Evolutionary conservation across 371 early-diverging fungal species (phyloP).

Genomic region (Apophysomyces elegans): DNA sequence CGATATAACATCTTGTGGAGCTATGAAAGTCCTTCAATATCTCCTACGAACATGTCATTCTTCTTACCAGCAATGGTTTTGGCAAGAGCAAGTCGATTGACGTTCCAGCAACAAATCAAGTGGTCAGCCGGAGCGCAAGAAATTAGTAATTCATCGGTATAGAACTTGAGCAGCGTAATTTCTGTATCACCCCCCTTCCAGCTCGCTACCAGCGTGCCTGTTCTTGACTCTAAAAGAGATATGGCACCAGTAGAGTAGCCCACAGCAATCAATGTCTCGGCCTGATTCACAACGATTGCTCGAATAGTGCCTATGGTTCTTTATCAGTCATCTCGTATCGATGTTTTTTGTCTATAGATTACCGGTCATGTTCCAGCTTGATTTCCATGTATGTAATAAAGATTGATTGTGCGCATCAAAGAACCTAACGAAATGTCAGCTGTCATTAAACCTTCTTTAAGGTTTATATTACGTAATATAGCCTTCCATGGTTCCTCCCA

Average conservation of each 20-base stretch:
- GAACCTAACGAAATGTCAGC: slow-evolving; percentile 29
- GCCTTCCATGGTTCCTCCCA: slow-evolving; percentile 58
- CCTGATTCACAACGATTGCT: slow-evolving; percentile 49
- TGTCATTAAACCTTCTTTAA: neutral
- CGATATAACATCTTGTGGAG: slow-evolving; percentile 51
- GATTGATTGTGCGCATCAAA: slow-evolving; percentile 47
- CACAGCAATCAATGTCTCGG: slow-evolving; percentile 63
- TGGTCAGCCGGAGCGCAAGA: slow-evolving; percentile 71
- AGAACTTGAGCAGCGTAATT: slow-evolving; percentile 64
- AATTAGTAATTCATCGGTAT: slow-evolving; percentile 61
- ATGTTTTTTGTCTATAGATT: neutral
- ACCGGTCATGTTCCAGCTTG: slow-evolving; percentile 39
- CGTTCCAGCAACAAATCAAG: slow-evolving; percentile 67
- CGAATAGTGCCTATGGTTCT: slow-evolving; percentile 32
- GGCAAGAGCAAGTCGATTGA: slow-evolving; percentile 53
- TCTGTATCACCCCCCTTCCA: slow-evolving; percentile 73
- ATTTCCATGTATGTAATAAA: slow-evolving; percentile 54
- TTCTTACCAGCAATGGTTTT: slow-evolving; percentile 61
- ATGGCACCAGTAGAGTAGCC: slow-evolving; percentile 66
- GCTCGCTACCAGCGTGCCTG: slow-evolving; percentile 62
- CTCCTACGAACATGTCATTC: neutral
- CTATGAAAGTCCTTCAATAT: slow-evolving; percentile 19
- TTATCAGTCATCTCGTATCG: neutral
- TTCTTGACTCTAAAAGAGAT: slow-evolving; percentile 62
- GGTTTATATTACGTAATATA: slow-evolving; percentile 37